Evolutionary conservation across 2,329 filamentous ascomycete genomes (phyloP).

Genomic region (Conoideocrella luteorostrata): DNA sequence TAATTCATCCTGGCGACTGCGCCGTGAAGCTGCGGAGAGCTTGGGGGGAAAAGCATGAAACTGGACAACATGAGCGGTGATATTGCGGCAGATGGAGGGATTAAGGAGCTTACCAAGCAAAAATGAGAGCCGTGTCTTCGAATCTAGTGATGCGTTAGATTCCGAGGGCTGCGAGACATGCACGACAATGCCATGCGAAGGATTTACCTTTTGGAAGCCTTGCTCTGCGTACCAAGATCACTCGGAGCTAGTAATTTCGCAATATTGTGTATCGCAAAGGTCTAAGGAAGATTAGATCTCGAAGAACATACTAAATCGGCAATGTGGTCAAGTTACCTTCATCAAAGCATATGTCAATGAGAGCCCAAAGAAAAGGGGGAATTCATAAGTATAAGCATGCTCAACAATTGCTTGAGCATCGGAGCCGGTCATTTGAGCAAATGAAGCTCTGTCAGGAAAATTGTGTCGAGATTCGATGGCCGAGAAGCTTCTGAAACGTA

Average conservation of each 20-base stretch:
- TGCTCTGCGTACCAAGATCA: slow-evolving; percentile 24
- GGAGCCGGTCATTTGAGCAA: slow-evolving; percentile 33
- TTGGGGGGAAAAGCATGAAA: slow-evolving; percentile 23
- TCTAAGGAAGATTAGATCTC: slow-evolving; percentile 23
- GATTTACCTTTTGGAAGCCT: slow-evolving; percentile 29
- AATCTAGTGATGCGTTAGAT: slow-evolving; percentile 23
- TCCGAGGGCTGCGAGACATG: no score
- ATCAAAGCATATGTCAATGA: slow-evolving; percentile 33
- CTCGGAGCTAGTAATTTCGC: slow-evolving; percentile 31
- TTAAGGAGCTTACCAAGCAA: slow-evolving; percentile 22
- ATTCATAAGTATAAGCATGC: slow-evolving; percentile 26
- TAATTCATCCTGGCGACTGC: slow-evolving; percentile 34
- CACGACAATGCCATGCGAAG: no score
- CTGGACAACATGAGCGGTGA: slow-evolving; percentile 13
- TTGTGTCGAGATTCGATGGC: slow-evolving; percentile 22
- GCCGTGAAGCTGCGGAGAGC: slow-evolving; percentile 24
- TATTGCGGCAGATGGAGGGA: background rate
- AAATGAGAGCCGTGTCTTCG: slow-evolving; percentile 34
- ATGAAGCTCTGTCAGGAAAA: slow-evolving; percentile 28
- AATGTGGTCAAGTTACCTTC: no score
- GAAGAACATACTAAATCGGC: no score
- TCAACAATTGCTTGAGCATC: slow-evolving; percentile 40
- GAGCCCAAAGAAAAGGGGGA: slow-evolving; percentile 31
- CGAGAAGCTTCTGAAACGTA: slow-evolving; percentile 30
- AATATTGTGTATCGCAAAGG: slow-evolving; percentile 32